Conservation (phyloP, 345 rosid genomes). For the Gossypioides kirkii region DNA sequence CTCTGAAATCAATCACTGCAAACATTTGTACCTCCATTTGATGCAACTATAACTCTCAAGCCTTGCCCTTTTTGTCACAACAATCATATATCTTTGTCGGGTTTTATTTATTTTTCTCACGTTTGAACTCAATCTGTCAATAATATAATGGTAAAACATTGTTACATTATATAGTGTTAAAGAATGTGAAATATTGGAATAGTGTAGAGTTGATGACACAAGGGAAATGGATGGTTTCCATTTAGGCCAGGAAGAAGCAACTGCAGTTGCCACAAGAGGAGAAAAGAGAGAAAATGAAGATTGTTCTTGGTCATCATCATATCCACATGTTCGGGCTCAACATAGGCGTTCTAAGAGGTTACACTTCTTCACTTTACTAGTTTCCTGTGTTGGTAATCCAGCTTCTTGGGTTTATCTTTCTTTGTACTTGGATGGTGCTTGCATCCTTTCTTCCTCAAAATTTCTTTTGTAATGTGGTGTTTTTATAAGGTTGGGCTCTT, state of each 20-base stretch:
- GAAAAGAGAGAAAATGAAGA: constrained; percentile 29
- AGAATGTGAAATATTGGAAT: constrained; percentile 25
- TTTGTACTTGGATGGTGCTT: neutral
- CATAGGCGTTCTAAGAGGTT: constrained; percentile 91
- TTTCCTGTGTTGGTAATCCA: neutral
- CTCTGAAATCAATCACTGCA: neutral
- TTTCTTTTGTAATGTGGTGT: neutral
- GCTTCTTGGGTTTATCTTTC: neutral
- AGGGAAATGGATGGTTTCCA: constrained; percentile 40
- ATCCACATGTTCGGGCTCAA: constrained; percentile 23
- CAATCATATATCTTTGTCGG: constrained; percentile 2
- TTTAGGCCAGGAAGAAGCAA: constrained; percentile 25
- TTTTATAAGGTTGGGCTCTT: neutral
- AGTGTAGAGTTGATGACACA: constrained; percentile 15
- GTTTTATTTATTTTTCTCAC: constrained; percentile 2
- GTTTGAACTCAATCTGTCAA: neutral
- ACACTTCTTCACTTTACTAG: neutral
- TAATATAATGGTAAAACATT: neutral
- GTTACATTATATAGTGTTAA: neutral
- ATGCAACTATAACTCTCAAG: neutral
- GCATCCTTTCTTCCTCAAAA: neutral
- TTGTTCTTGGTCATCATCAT: constrained; percentile 26
- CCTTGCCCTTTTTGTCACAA: neutral
- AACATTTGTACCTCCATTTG: neutral
- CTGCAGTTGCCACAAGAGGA: neutral